A percentile compares a stretch with the other conserved stretches of the same genome.
phyloP scores from a whole-genome alignment of 306 rosid genomes.

The Cyamopsis tetragonoloba region DNA sequence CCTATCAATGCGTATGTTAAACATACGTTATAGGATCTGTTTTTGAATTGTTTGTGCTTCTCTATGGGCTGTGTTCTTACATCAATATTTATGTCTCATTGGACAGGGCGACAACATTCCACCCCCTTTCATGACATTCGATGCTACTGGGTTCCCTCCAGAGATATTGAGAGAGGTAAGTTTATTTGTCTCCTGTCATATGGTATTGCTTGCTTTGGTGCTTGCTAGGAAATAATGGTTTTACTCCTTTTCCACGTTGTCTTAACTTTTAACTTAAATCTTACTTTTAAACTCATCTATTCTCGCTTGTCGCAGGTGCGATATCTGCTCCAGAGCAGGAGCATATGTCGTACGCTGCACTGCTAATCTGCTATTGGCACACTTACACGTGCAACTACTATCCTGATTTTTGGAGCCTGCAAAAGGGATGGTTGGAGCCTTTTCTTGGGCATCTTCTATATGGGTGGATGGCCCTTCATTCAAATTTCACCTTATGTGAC shows the following conservation, averaged over 20 bases:
- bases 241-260: conserved; percentile 28
- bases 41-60: neutral
- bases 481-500: conserved; percentile 95
- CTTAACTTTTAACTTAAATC: conserved; percentile 27
- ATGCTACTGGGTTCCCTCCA: conserved; percentile 87
- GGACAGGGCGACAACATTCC: conserved; percentile 94
- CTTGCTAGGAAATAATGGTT: conserved; percentile 31
- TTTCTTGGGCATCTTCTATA: conserved; percentile 94
- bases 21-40: neutral
- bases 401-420: conserved; percentile 99
- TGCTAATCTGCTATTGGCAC: conserved; percentile 96
- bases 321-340: conserved; percentile 99
- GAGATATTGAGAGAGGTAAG: conserved; percentile 95
- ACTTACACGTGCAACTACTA: conserved; percentile 88
- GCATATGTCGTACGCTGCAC: conserved; percentile 99
- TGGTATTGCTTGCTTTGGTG: conserved; percentile 22
- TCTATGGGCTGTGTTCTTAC: conserved; percentile 17
- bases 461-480: conserved; percentile 87
- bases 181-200: conserved; percentile 22
- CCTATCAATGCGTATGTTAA: neutral
- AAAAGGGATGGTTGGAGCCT: conserved; percentile 97
- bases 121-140: conserved; percentile 89
- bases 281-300: conserved; percentile 69
- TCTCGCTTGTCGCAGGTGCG: conserved; percentile 99
- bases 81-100: conserved; percentile 26